Conservation (phyloP, 2,329 filamentous ascomycete genomes). For the Ophiostoma piceae region DNA sequence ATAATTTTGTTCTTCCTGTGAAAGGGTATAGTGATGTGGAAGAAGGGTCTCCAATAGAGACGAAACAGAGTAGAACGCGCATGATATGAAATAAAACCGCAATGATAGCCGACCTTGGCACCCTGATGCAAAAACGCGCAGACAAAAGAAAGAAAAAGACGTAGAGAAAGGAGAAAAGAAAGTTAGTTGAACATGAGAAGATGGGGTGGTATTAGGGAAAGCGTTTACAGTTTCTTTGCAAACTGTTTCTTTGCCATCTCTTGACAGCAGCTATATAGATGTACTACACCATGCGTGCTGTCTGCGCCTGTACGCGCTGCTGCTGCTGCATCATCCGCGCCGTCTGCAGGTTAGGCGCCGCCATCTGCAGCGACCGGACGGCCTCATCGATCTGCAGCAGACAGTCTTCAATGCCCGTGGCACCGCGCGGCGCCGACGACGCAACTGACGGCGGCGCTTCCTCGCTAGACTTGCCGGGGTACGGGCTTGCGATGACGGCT, state of each 20-base stretch:
- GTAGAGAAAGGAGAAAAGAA: neutral
- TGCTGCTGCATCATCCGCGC: slow-evolving; percentile 23
- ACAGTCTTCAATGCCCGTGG: slow-evolving; percentile 42
- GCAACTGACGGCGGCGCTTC: neutral
- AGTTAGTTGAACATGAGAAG: neutral
- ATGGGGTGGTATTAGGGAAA: too few relatives aligned
- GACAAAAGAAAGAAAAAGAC: neutral
- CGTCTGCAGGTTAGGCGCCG: slow-evolving; percentile 18
- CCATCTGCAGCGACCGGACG: slow-evolving; percentile 36
- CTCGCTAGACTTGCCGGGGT: neutral
- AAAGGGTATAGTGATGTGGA: neutral
- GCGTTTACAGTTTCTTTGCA: too few relatives aligned
- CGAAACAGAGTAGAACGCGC: neutral
- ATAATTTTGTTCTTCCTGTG: neutral
- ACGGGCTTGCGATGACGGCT: slow-evolving; percentile 42
- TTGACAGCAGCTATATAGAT: too few relatives aligned
- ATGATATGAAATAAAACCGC: neutral
- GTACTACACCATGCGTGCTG: slow-evolving; percentile 19
- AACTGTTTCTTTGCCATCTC: too few relatives aligned
- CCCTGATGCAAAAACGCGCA: neutral
- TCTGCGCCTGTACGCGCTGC: slow-evolving; percentile 22
- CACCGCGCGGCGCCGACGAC: neutral
- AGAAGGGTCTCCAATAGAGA: neutral
- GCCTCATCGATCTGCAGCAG: slow-evolving; percentile 46
- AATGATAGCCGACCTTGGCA: neutral